Evolutionary conservation across 2,329 filamentous ascomycete genomes (phyloP).

Genomic region (Chaetothyriales sp.): DNA sequence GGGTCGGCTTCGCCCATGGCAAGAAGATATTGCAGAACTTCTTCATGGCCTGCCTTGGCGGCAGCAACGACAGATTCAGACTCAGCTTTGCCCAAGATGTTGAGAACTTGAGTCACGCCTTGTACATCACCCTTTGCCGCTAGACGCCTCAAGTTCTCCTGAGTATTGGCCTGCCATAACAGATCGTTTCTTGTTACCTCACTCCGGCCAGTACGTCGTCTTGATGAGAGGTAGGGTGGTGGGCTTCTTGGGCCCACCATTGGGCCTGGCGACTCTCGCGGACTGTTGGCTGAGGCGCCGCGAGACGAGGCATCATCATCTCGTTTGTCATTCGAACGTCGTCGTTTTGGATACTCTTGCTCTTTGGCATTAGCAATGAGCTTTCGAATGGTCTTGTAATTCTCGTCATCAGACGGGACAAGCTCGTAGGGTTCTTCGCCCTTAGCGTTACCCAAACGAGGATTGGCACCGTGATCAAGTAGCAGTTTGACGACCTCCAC

Average conservation of each 20-base stretch:
- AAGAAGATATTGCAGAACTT: conserved; percentile 65
- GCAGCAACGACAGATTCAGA: conserved; percentile 80
- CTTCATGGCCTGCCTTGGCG: conserved; percentile 77
- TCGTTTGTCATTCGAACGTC: conserved; percentile 29
- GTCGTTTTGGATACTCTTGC: conserved; percentile 32
- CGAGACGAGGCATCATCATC: conserved; percentile 27
- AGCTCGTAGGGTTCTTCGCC: conserved; percentile 84
- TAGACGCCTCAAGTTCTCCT: conserved; percentile 33
- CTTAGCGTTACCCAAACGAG: conserved; percentile 76
- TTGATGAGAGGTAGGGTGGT: conserved; percentile 21
- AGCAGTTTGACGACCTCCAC: conserved; percentile 73
- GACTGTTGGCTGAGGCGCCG: conserved; percentile 30
- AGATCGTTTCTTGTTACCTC: conserved; percentile 36
- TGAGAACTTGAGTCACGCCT: conserved; percentile 35
- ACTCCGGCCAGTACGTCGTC: conserved; percentile 33
- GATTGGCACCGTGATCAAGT: conserved; percentile 76
- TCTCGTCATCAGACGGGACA: conserved; percentile 57
- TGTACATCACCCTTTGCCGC: conserved; percentile 36
- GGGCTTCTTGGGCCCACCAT: conserved; percentile 27
- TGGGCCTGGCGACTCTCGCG: conserved; percentile 28
- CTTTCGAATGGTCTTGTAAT: conserved; percentile 63
- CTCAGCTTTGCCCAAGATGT: conserved; percentile 45
- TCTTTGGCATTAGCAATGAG: conserved; percentile 50
- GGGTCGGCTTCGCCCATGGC: conserved; percentile 51
- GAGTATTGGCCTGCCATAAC: conserved; percentile 36